A percentile compares a stretch with the other conserved stretches of the same genome.
Conservation (phyloP, 225 moss, liverwort and hornwort genomes). For the Neckera pumila region DNA sequence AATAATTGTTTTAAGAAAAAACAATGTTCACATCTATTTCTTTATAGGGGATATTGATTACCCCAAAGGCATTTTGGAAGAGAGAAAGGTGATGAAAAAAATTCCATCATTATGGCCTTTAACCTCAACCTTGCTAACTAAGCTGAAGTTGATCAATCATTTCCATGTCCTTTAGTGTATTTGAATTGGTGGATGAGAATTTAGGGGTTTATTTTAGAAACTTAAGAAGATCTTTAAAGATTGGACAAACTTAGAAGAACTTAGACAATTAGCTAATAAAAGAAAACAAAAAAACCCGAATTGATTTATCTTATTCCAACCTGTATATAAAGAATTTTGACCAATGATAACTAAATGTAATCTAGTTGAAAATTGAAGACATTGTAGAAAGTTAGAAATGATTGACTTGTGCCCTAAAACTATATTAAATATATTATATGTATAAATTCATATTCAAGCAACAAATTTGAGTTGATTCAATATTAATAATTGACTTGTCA, state of each 20-base stretch:
- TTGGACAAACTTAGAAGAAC: not conserved
- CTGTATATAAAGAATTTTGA: too few species aligned
- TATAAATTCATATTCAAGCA: too few species aligned
- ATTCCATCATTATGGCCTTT: not conserved
- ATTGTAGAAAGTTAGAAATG: too few species aligned
- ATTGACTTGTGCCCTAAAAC: too few species aligned
- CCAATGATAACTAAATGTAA: too few species aligned
- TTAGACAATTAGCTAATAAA: not conserved
- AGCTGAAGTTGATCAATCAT: not conserved
- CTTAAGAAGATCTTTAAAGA: not conserved
- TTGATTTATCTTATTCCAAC: not conserved
- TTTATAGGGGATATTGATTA: too few species aligned
- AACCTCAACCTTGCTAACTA: not conserved
- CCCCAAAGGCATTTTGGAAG: not conserved
- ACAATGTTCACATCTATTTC: too few species aligned
- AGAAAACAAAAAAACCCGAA: too few species aligned
- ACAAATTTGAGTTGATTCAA: not conserved
- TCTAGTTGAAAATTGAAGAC: too few species aligned
- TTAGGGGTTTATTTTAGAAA: not conserved
- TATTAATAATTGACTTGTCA: not conserved
- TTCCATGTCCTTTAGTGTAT: not conserved
- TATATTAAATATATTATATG: too few species aligned
- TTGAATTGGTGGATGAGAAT: not conserved
- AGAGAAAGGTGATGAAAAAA: not conserved
- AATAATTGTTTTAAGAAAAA: too few species aligned